Evolutionary conservation across 2,329 filamentous ascomycete species (phyloP), one percentile per base, ranked within the genome.

Genomic region (Fusarium brevicatenulatum): DNA sequence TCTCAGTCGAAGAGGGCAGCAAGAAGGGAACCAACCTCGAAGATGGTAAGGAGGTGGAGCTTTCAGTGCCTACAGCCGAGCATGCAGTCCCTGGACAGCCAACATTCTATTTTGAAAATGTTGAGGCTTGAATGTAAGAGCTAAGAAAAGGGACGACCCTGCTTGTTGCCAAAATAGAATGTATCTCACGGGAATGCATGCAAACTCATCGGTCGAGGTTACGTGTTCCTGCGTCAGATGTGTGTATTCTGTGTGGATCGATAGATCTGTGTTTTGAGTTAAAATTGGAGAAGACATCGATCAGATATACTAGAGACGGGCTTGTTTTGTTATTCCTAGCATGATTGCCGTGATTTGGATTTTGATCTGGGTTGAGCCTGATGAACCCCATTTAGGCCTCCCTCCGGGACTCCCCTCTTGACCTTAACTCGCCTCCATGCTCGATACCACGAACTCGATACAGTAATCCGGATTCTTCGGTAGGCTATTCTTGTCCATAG

Each of bases 71-170:
- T 4, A 81, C 85, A 59, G 94, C 93, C 18, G 93, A 93, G 78
- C 87, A 87, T 74, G 94, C 95, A 10, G 90, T 96, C 65, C 95
- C 95, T 19, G 95, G 95, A 4, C 86, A 88, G 73, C 95, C 95
- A 57, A 93, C 90, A 46, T 97, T 97, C 83, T 86, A 90, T 77
- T 97, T 98, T 84, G 92, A 94, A 84, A 97, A 97, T 81, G 87
- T 96, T 58, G 86, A 87, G 77, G 83, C 75, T 43, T 83, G 75
- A 66, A 34, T 52, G n/a, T 40, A 58, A 50, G 54, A 34, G 40
- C 36, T 37, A 21, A 30, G 34, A 52, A 56, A 36, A 61, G 40
- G 19, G 28, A 57, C 42, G 56, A 68, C 30, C 42, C 34, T 58
- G 60, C 56, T 37, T 66, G 44, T 56, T 55, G 53, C 65, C 55